phyloP scores from a whole-genome alignment of 192 early-diverging fungal species.

The Dissophora globulifera region DNA sequence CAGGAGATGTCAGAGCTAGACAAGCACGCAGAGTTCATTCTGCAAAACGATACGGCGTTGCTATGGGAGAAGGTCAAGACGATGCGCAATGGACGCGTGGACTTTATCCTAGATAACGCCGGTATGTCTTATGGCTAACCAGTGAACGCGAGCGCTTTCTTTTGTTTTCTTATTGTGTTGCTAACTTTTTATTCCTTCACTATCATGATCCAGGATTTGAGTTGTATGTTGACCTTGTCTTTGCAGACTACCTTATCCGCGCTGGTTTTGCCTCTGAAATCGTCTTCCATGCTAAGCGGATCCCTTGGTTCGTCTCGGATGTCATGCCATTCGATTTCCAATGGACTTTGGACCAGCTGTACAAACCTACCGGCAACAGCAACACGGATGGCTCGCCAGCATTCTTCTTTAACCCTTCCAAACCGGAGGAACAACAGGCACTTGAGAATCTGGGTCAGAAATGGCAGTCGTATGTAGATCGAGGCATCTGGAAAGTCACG shows the following conservation, averaged over 20 bases:
- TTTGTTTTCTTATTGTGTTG: neutral
- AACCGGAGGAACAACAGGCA: slow-evolving; percentile 46
- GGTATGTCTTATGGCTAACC: too few species aligned
- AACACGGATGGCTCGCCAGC: too few species aligned
- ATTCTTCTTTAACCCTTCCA: slow-evolving; percentile 49
- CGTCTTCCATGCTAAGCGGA: slow-evolving; percentile 86
- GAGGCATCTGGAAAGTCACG: slow-evolving; percentile 72
- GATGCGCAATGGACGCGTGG: slow-evolving; percentile 70
- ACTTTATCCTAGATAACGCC: slow-evolving; percentile 91
- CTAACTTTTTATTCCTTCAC: neutral
- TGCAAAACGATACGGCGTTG: slow-evolving; percentile 76
- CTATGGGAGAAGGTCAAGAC: slow-evolving; percentile 68
- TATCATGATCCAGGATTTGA: slow-evolving; percentile 76
- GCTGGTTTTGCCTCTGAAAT: slow-evolving; percentile 71
- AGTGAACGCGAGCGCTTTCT: neutral
- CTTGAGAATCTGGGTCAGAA: slow-evolving; percentile 64
- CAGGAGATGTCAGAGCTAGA: slow-evolving; percentile 51
- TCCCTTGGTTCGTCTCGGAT: slow-evolving; percentile 98
- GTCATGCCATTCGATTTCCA: slow-evolving; percentile 86
- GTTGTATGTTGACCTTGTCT: slow-evolving; percentile 85
- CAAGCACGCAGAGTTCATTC: slow-evolving; percentile 67
- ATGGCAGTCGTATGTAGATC: slow-evolving; percentile 75
- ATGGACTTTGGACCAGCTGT: slow-evolving; percentile 65
- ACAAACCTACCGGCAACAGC: neutral
- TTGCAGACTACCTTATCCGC: slow-evolving; percentile 86